Percentiles rank a stretch among this genome's conserved stretches.
Evolutionary conservation across 2,329 filamentous ascomycete species (phyloP).

Genomic region (Capronia coronata): DNA sequence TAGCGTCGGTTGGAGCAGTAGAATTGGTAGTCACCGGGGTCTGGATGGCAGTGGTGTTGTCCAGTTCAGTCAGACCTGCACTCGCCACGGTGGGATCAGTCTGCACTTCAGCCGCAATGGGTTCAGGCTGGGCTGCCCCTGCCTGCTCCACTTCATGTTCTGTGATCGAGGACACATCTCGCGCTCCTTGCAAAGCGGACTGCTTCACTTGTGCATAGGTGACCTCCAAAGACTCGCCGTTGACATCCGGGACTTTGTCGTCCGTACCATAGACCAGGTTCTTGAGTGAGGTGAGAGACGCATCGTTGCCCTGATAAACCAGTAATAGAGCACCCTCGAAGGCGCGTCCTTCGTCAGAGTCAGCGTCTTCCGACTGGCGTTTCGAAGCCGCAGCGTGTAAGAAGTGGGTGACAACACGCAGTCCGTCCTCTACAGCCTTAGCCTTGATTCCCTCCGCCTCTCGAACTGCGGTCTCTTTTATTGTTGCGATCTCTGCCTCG

Average conservation of each 20-base stretch:
- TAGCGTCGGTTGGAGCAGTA: constrained; percentile 18
- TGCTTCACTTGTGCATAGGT: constrained; percentile 52
- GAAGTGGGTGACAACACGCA: constrained; percentile 57
- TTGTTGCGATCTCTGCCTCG: constrained; percentile 49
- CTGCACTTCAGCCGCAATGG: constrained; percentile 33
- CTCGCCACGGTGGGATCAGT: constrained; percentile 57
- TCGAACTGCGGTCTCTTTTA: constrained; percentile 45
- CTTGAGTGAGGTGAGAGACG: constrained; percentile 53
- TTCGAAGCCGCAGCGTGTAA: constrained; percentile 56
- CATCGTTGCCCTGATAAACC: constrained; percentile 57
- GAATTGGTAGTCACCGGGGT: constrained; percentile 46
- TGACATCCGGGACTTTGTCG: constrained; percentile 53
- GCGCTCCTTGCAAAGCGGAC: constrained; percentile 41
- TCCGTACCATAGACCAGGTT: constrained; percentile 56
- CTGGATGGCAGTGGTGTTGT: constrained; percentile 50
- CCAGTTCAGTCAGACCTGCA: constrained; percentile 55
- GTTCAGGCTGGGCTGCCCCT: constrained; percentile 39
- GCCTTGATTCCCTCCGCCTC: constrained; percentile 45
- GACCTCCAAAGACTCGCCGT: constrained; percentile 48
- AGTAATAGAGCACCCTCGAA: constrained; percentile 59
- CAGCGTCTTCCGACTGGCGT: constrained; percentile 53
- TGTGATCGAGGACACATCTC: constrained; percentile 25
- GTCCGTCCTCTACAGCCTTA: constrained; percentile 47
- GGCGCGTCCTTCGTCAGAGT: constrained; percentile 52
- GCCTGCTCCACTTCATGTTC: constrained; percentile 39